phyloP scores from a whole-genome alignment of 1,139 yeast species.

The Hemisphaericaspora lyxosophila region DNA sequence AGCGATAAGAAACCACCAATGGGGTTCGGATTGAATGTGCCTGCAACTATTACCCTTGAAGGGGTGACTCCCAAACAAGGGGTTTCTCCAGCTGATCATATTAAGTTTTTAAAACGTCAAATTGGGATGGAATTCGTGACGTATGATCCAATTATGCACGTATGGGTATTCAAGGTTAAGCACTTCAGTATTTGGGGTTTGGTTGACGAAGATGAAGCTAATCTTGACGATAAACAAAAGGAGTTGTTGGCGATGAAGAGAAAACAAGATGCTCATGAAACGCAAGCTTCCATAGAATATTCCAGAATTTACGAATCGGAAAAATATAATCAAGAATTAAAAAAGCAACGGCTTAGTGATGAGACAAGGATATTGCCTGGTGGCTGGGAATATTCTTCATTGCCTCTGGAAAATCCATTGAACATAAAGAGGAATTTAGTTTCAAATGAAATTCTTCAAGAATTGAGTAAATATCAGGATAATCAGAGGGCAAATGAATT shows the following conservation, averaged over 20 bases:
- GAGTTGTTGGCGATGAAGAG: conserved; percentile 28
- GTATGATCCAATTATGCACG: conserved; percentile 72
- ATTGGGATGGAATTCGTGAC: conserved; percentile 76
- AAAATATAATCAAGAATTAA: conserved; percentile 31
- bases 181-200: conserved; percentile 96
- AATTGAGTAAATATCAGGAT: conserved; percentile 22
- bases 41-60: conserved; percentile 79
- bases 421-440: conserved; percentile 26
- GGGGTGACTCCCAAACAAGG: conserved; percentile 51
- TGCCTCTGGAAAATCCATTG: conserved; percentile 22
- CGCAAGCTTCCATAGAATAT: conserved; percentile 26
- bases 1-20: conserved; percentile 54
- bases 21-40: conserved; percentile 79
- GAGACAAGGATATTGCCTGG: conserved; percentile 40
- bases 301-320: conserved; percentile 31
- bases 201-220: conserved; percentile 65
- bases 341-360: conserved; percentile 33
- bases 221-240: conserved; percentile 60
- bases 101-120: conserved; percentile 50
- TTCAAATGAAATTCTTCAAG: conserved; percentile 27
- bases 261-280: conserved; percentile 30
- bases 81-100: conserved; percentile 29
- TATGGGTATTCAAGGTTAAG: conserved; percentile 80
- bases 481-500: conserved; percentile 19
- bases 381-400: conserved; percentile 26